phyloP scores from a whole-genome alignment of 768 basidiomycete genomes.

The Lactifluus piperatus region DNA sequence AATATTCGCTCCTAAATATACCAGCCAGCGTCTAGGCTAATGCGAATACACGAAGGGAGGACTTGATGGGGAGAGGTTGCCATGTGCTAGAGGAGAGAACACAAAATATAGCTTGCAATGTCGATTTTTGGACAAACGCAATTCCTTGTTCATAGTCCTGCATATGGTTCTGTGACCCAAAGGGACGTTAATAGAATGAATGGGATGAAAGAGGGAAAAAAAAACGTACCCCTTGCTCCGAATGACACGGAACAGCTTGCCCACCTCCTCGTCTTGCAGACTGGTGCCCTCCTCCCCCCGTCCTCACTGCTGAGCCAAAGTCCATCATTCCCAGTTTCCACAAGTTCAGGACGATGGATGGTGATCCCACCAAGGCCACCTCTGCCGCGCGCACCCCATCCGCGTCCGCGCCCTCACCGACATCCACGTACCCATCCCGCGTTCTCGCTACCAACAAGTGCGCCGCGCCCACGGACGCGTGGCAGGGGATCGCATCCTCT shows the following conservation, averaged over 20 bases:
- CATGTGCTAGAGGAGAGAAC: no score
- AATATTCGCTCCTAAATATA: no score
- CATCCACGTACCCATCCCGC: constrained; percentile 24
- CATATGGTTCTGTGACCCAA: no score
- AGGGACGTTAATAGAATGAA: no score
- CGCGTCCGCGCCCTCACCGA: constrained; percentile 18
- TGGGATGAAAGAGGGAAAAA: no score
- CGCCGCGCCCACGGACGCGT: constrained; percentile 24
- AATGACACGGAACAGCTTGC: constrained; percentile 66
- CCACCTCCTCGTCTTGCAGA: constrained; percentile 23
- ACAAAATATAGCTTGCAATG: no score
- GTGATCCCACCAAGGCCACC: constrained; percentile 13
- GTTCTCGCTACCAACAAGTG: constrained; percentile 21
- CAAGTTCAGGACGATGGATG: constrained; percentile 28
- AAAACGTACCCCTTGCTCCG: constrained; percentile 63
- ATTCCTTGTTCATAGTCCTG: no score
- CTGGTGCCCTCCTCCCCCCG: constrained; percentile 23
- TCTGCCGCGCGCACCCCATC: neutral
- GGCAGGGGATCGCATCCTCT: constrained; percentile 16
- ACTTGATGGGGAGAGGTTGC: no score
- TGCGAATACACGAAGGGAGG: no score
- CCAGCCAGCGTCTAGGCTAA: no score
- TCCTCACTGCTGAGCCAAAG: constrained; percentile 10
- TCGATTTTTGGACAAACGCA: no score
- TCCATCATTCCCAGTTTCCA: neutral